Conservation (phyloP, 2,329 filamentous ascomycete genomes). For the Fusarium nematophilum region DNA sequence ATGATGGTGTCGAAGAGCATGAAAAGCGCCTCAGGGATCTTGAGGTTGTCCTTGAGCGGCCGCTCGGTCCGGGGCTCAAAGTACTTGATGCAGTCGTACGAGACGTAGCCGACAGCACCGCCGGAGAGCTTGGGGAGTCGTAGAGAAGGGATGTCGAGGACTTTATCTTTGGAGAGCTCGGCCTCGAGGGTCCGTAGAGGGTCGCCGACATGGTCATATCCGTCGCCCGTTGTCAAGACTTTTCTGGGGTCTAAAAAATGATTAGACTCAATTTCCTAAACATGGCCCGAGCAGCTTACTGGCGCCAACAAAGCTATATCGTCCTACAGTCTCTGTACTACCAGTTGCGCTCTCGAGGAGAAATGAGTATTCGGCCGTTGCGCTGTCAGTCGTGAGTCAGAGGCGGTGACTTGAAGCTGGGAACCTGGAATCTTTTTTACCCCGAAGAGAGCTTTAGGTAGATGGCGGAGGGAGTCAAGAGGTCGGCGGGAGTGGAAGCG, state of each 20-base stretch:
- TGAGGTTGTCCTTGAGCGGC: slow-evolving; percentile 86
- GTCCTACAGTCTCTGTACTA: slow-evolving; percentile 86
- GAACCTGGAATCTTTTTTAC: slow-evolving; percentile 28
- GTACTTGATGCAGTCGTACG: slow-evolving; percentile 97
- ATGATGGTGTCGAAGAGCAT: slow-evolving; percentile 97
- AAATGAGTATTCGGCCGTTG: slow-evolving; percentile 81
- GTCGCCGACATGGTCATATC: slow-evolving; percentile 85
- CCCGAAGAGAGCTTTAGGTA: slow-evolving; percentile 80
- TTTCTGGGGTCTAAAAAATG: slow-evolving; percentile 70
- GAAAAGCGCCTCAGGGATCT: slow-evolving; percentile 93
- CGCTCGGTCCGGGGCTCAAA: slow-evolving; percentile 97
- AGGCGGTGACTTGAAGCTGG: neutral
- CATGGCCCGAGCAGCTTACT: slow-evolving; percentile 29
- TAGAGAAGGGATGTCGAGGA: slow-evolving; percentile 85
- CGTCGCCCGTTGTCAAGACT: slow-evolving; percentile 86
- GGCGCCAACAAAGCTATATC: slow-evolving; percentile 95
- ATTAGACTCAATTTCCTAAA: slow-evolving; percentile 14
- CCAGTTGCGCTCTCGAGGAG: slow-evolving; percentile 91
- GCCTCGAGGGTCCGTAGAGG: slow-evolving; percentile 85
- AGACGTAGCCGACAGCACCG: slow-evolving; percentile 95
- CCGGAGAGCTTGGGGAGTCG: slow-evolving; percentile 87
- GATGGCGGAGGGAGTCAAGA: slow-evolving; percentile 93
- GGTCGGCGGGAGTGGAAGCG: slow-evolving; percentile 88
- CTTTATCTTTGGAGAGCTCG: slow-evolving; percentile 81
- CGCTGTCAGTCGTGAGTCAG: slow-evolving; percentile 39